Conservation (phyloP, 1,284 basidiomycete genomes). For the Chalciporus piperatoides region DNA sequence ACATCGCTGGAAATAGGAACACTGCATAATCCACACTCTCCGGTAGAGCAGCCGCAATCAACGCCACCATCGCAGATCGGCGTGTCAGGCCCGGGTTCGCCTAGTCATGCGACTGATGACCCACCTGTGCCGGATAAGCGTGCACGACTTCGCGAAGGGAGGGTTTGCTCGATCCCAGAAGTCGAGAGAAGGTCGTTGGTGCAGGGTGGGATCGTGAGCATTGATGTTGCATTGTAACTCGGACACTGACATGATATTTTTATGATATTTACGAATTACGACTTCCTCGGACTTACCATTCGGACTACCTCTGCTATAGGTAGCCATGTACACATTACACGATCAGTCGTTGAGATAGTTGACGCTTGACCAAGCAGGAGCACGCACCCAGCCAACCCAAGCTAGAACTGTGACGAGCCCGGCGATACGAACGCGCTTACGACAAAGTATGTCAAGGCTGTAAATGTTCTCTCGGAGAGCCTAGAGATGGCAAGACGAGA, state of each 20-base stretch:
- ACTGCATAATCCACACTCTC: slow-evolving; percentile 25
- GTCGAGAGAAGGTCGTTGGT: slow-evolving; percentile 22
- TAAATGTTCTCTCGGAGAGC: too few relatives aligned
- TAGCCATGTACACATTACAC: too few relatives aligned
- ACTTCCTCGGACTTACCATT: neutral
- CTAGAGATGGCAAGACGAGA: too few relatives aligned
- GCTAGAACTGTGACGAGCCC: too few relatives aligned
- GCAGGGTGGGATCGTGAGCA: slow-evolving; percentile 26
- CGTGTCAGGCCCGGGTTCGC: neutral
- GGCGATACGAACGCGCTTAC: too few relatives aligned
- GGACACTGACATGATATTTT: neutral
- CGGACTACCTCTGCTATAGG: too few relatives aligned
- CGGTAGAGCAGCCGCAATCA: slow-evolving; percentile 14
- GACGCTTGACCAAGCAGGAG: too few relatives aligned
- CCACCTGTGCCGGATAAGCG: slow-evolving; percentile 1
- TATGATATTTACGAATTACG: slow-evolving; percentile 1
- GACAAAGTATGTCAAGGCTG: too few relatives aligned
- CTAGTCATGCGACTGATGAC: neutral
- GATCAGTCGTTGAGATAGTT: too few relatives aligned
- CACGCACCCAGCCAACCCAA: too few relatives aligned
- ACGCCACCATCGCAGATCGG: neutral
- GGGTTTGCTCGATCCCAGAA: slow-evolving; percentile 20
- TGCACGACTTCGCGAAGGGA: slow-evolving; percentile 24
- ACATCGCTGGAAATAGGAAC: slow-evolving; percentile 9
- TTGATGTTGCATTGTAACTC: slow-evolving; percentile 28